Evolutionary conservation across 2,329 filamentous ascomycete genomes (phyloP).

Genomic region (Metarhizium sp.): DNA sequence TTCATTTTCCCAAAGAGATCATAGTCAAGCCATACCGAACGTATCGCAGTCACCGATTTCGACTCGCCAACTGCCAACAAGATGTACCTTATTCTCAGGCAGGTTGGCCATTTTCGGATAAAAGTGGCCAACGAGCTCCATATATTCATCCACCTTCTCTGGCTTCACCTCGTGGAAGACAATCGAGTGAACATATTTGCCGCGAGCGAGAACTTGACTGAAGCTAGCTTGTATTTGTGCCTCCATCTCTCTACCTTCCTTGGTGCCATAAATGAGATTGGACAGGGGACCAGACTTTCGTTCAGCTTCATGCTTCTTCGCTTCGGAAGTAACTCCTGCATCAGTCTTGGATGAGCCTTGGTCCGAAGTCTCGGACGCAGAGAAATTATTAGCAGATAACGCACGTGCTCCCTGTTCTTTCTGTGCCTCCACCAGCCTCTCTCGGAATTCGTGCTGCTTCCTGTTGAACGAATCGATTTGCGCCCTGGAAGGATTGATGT

Average conservation of each 20-base stretch:
- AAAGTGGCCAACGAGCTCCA: constrained; percentile 79
- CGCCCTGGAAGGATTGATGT: constrained; percentile 60
- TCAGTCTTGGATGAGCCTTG: constrained; percentile 25
- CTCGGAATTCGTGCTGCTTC: constrained; percentile 80
- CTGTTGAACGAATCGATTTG: constrained; percentile 67
- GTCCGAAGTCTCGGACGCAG: constrained; percentile 31
- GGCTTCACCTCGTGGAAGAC: constrained; percentile 94
- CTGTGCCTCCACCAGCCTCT: constrained; percentile 66
- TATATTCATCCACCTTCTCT: constrained; percentile 91
- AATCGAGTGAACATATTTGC: constrained; percentile 98
- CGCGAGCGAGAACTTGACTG: constrained; percentile 85
- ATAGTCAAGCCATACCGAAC: constrained; percentile 57
- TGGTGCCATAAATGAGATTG: constrained; percentile 92
- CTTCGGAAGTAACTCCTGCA: constrained; percentile 41
- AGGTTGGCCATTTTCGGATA: constrained; percentile 82
- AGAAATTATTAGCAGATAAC: constrained; percentile 31
- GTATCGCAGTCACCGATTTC: constrained; percentile 97
- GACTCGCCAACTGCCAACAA: constrained; percentile 96
- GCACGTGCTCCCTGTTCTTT: constrained; percentile 82
- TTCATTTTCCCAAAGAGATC: neutral
- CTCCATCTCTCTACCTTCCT: constrained; percentile 88
- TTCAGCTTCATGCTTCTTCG: constrained; percentile 42
- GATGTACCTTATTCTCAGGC: constrained; percentile 85
- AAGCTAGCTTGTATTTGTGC: constrained; percentile 94
- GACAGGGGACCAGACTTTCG: constrained; percentile 68